Conservation (phyloP, 2,329 filamentous ascomycete genomes). For the Colletotrichum sp. region DNA sequence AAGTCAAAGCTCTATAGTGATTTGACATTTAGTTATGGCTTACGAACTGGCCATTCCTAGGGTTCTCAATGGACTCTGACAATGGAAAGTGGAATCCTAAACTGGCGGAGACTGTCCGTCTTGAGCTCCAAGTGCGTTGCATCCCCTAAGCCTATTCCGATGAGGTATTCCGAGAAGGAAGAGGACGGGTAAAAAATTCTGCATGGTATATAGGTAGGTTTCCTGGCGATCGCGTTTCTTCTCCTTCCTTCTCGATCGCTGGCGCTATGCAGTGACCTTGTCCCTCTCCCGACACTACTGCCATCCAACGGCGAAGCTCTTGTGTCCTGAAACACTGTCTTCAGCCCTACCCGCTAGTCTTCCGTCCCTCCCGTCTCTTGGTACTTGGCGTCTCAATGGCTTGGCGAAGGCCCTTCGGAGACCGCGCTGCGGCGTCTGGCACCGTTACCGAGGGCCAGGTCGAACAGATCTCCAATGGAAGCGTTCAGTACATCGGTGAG, state of each 20-base stretch:
- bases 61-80: background rate
- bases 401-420: background rate
- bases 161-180: background rate
- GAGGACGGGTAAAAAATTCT: accelerated
- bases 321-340: background rate
- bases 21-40: background rate
- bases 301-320: background rate
- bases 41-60: background rate
- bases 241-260: background rate
- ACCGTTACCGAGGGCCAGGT: background rate
- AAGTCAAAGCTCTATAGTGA: background rate
- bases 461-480: background rate
- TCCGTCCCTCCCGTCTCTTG: background rate
- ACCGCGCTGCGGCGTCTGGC: background rate
- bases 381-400: background rate
- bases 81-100: background rate
- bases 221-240: background rate
- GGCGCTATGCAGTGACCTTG: background rate
- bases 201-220: background rate
- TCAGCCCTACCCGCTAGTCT: background rate
- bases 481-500: constrained; percentile 2
- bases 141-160: background rate
- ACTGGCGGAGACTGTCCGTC: background rate
- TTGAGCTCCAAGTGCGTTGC: background rate
- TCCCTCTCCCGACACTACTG: background rate